Evolutionary conservation across 208 protist species (phyloP), one percentile per base, ranked within the genome.

Genomic region (Leishmania aethiopica): DNA sequence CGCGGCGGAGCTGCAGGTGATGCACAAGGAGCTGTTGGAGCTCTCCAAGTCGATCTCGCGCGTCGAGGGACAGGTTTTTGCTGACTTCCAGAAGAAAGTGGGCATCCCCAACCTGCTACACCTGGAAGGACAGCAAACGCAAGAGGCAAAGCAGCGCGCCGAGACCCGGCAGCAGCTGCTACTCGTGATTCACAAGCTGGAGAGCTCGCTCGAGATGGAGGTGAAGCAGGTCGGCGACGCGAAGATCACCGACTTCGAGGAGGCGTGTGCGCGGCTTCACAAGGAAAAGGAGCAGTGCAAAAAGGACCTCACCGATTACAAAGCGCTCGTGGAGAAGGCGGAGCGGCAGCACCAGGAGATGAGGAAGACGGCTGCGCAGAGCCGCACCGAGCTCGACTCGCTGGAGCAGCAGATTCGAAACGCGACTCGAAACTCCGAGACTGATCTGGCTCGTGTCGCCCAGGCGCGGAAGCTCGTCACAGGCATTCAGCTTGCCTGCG

Each of bases 41-140:
- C 47, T 94, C 19, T 78, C 89, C 25, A 71, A 81, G 51, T 69
- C 90, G 32, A 96, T 99, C 60, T 80, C 87, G 57, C 71, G 81
- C 28, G 84, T 96, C 1, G 98, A 99, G 86, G 91, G 94, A 5
- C 82, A 84, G 66, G 79, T 99, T 15, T 99, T 99, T 83, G 86
- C 78, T 15, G 92, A 91, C 15, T 99, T 99, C 82, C 92, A 97
- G 78, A 82, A 91, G 62, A 86, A 79, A 66, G 89, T 99, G 45
- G 90, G 95, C 51, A 85, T 99, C 1, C 81, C 87, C 0, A 96
- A 98, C 74, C 90, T 99, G 59, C 80, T 92, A 76, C 92, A 98
- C 59, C 93, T 98, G 59, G 98, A 99, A 86, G 89, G 91, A 32
- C 53, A 85, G 78, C 79, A 97, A 77, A 84, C 78, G 40, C 76